Base-by-base conservation (phyloP, 179 eudicot species). In the Spinacia oleracea region DNA sequence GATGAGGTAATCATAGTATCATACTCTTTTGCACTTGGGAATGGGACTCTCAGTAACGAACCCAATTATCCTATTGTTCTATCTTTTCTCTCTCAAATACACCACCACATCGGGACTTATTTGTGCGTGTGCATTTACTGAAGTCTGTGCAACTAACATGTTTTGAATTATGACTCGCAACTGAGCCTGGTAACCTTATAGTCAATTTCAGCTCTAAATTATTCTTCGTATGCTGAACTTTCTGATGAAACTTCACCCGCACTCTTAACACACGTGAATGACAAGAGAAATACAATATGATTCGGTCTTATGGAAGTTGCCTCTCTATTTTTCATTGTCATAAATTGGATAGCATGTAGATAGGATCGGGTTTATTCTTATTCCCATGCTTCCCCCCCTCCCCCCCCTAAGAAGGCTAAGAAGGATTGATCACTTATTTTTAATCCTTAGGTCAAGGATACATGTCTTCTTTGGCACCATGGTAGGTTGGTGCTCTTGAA, bases 1-100 rank as follows among this genome's bases (percentile, higher is more conserved):
- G 77, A 78, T 56, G 71, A 86, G 88, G 89, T 86, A 85, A 75
- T 65, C 29, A 31, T 67, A 31, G 64, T 68, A 75, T 65, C 29
- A 31, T 67, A 31, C 70, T 68, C 31, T 60, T 18, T 51, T 74
- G 69, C 38, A 46, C 38, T 55, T 11, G 18, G 15, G n/a, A 12
- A 16, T 31, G 0, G 6, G 6, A n/a, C 18, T 9, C 34, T 46
- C n/a, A 42, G 78, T 21, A 32, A 31, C 72, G 14, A 34, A 27
- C n/a, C 25, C 3, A 73, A 38, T 50, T 31, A 21, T 65, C 15
- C 34, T 15, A 18, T 16, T 16, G 11, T 43, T 40, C 34, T 51
- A 15, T 23, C 73, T 15, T 18, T 32, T 31, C 32, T 1, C 43
- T 8, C 43, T 1, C 64, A 66, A 21, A 4, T 21, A 64, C 53